phyloP scores from a whole-genome alignment of 805 yeast genomes.

The Metschnikowia aberdeeniae region DNA sequence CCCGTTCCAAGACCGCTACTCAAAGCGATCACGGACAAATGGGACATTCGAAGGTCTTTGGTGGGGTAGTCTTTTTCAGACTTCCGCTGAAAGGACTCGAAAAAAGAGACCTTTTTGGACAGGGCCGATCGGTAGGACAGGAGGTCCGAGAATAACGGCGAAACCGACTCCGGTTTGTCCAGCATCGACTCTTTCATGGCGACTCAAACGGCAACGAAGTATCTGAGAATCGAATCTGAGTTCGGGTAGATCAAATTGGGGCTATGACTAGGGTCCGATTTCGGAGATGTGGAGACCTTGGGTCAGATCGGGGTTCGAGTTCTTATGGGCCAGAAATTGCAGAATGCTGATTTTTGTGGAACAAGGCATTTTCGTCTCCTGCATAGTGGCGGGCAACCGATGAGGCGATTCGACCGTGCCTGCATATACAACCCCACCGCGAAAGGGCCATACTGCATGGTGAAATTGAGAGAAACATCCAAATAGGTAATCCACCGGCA shows the following conservation, averaged over 20 bases:
- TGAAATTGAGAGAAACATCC: too few species aligned
- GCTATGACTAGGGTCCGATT: background rate
- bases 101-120: conserved; percentile 2
- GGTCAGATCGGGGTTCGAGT: background rate
- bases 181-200: background rate
- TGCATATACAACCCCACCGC: too few species aligned
- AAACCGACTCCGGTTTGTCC: conserved; percentile 3
- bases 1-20: conserved; percentile 42
- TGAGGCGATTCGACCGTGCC: background rate
- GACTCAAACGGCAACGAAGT: background rate
- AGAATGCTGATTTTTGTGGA: background rate
- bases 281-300: background rate
- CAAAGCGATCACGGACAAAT: conserved; percentile 32
- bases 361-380: conserved; percentile 1
- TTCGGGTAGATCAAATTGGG: background rate
- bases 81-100: conserved; percentile 16
- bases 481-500: too few species aligned
- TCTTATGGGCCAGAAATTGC: background rate
- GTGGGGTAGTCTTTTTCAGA: conserved; percentile 9
- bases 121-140: conserved; percentile 5
- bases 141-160: conserved; percentile 11
- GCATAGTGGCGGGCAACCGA: background rate
- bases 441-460: too few species aligned
- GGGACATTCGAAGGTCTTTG: conserved; percentile 19
- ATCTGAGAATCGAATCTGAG: too few species aligned